A percentile compares a stretch with the other conserved stretches of the same genome.
These are phyloP conservation scores for Picea mariana DNA, from an alignment of 83 land plant genomes.

Conservation along the genomic window DNA sequence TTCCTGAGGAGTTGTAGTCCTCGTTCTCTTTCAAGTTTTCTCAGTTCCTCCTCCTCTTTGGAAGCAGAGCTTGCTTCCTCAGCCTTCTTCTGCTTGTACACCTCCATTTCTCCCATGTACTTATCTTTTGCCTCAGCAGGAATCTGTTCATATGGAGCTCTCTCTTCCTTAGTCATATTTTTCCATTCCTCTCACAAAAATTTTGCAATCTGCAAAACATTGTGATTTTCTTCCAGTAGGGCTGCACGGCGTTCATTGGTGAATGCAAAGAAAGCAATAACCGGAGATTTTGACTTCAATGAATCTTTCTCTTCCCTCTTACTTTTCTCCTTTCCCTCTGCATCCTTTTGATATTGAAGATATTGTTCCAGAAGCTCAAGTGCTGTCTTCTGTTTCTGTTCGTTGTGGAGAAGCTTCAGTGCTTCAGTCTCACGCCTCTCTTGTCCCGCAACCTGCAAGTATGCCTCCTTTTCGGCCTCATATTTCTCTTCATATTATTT, in stretches of 20 bases:
- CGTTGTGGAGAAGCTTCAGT: constrained; percentile 77
- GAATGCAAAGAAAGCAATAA: constrained; percentile 70
- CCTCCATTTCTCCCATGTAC: constrained; percentile 69
- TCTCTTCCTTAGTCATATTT: constrained; percentile 54
- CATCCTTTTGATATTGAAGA: constrained; percentile 63
- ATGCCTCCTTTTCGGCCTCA: constrained; percentile 71
- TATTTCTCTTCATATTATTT: constrained; percentile 87
- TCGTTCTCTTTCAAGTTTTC: constrained; percentile 65
- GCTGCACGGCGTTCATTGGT: constrained; percentile 69
- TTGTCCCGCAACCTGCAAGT: constrained; percentile 62
- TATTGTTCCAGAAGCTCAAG: constrained; percentile 87
- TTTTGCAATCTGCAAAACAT: constrained; percentile 64
- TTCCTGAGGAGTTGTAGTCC: constrained; percentile 79
- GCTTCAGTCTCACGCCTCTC: constrained; percentile 88
- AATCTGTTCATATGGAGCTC: constrained; percentile 72
- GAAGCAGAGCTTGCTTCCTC: constrained; percentile 54
- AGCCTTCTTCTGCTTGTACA: constrained; percentile 70
- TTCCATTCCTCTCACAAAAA: constrained; percentile 88
- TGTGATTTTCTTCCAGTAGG: constrained; percentile 54
- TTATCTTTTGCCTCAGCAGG: constrained; percentile 72
- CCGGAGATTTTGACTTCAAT: constrained; percentile 77
- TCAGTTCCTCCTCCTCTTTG: constrained; percentile 63
- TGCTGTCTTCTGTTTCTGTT: constrained; percentile 80
- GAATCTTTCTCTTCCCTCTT: constrained; percentile 85
- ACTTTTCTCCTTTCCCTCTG: constrained; percentile 34